Evolutionary conservation across 805 yeast genomes (phyloP).

Genomic region (Cyberlindnera nakhonratchasimensis): DNA sequence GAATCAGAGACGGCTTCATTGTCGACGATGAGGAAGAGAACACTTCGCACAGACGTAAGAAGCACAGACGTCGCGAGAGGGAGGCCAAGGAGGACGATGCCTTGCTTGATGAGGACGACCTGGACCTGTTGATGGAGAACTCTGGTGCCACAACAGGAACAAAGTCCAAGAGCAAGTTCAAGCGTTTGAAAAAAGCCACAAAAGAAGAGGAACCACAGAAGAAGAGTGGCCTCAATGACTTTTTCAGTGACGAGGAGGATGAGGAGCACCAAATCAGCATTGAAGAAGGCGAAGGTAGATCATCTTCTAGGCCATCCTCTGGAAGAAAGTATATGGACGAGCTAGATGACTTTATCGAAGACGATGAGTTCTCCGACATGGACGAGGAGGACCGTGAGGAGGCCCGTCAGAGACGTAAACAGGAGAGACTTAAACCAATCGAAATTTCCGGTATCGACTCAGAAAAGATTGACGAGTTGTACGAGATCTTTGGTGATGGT

Average conservation of each 20-base stretch:
- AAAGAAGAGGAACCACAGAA: conserved; percentile 40
- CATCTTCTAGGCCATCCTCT: conserved; percentile 29
- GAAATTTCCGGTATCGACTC: conserved; percentile 68
- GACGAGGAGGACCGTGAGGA: conserved; percentile 58
- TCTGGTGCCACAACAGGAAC: conserved; percentile 56
- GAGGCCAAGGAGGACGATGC: conserved; percentile 52
- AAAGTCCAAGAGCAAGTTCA: conserved; percentile 49
- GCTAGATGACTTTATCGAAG: conserved; percentile 95
- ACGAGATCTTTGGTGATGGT: conserved; percentile 96
- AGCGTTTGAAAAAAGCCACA: conserved; percentile 78
- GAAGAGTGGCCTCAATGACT: conserved; percentile 35
- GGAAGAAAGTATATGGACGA: conserved; percentile 57
- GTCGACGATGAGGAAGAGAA: conserved; percentile 88
- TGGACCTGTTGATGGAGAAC: conserved; percentile 87
- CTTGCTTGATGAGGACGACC: conserved; percentile 89
- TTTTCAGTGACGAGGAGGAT: conserved; percentile 41
- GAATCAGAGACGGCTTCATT: conserved; percentile 86
- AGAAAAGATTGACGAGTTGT: conserved; percentile 88
- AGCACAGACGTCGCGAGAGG: conserved; percentile 34
- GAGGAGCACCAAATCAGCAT: conserved; percentile 13
- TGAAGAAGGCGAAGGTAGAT: conserved; percentile 18
- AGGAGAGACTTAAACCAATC: conserved; percentile 50
- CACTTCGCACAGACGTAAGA: conserved; percentile 36
- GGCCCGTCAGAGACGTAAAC: conserved; percentile 41
- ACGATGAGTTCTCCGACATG: conserved; percentile 92